phyloP scores from a whole-genome alignment of 2,329 filamentous ascomycete species.

The Pyricularia sp. region DNA sequence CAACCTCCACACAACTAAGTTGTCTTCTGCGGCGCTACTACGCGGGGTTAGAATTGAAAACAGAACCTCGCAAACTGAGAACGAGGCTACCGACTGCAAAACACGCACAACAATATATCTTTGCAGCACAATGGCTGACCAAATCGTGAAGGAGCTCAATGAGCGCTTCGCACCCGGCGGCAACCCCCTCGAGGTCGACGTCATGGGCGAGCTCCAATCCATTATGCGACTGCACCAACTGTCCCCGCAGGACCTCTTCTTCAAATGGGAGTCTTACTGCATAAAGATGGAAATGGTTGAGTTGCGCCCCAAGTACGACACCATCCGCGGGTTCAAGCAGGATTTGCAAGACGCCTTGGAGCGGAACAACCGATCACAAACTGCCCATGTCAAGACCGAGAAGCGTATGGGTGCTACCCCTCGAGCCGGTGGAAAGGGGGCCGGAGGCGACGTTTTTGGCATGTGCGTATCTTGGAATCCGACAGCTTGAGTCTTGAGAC shows the following conservation, averaged over 20 bases:
- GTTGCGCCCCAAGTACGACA: constrained; percentile 59
- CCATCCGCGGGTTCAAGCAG: constrained; percentile 71
- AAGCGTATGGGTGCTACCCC: constrained; percentile 56
- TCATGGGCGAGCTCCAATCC: constrained; percentile 72
- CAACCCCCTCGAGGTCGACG: constrained; percentile 62
- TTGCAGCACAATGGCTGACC: constrained; percentile 25
- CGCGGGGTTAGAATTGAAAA: not conserved
- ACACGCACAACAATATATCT: not conserved
- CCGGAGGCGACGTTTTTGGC: constrained; percentile 63
- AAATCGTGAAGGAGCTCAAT: constrained; percentile 29
- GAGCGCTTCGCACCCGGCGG: constrained; percentile 44
- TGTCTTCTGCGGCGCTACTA: not conserved
- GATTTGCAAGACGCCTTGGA: constrained; percentile 79
- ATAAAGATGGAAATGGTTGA: constrained; percentile 86
- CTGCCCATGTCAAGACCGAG: constrained; percentile 47
- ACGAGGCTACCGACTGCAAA: not conserved
- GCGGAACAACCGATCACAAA: constrained; percentile 55
- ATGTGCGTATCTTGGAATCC: constrained; percentile 45
- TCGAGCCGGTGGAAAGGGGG: constrained; percentile 44
- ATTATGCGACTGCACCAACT: constrained; percentile 80
- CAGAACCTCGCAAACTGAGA: not conserved
- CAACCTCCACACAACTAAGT: not conserved
- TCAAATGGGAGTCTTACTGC: constrained; percentile 98
- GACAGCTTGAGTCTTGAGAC: not conserved
- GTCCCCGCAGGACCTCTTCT: constrained; percentile 78